These are phyloP conservation scores for Leccinum ochraceum DNA, from an alignment of 768 basidiomycete species.

Conservation along the genomic window DNA sequence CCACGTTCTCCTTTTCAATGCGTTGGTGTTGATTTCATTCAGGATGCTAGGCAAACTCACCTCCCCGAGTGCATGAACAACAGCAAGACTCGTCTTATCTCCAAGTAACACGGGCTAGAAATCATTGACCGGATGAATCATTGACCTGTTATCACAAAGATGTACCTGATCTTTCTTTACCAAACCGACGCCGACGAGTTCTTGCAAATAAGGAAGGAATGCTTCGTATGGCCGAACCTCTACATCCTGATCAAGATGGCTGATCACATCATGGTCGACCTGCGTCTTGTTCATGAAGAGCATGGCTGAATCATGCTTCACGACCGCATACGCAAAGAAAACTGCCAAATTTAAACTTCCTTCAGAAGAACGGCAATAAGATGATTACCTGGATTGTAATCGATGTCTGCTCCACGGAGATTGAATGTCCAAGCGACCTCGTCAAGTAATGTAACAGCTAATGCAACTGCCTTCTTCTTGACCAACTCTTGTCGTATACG, in stretches of 20 bases:
- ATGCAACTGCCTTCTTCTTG: conserved; percentile 54
- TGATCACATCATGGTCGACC: conserved; percentile 40
- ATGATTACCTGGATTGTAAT: conserved; percentile 43
- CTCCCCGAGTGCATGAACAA: conserved; percentile 77
- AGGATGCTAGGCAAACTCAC: conserved; percentile 33
- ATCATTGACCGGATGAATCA: neutral
- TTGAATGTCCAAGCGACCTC: conserved; percentile 96
- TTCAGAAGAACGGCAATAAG: neutral
- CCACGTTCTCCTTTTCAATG: conserved; percentile 52
- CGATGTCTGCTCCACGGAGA: conserved; percentile 86
- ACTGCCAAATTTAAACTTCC: conserved; percentile 44
- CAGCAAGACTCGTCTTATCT: conserved; percentile 76
- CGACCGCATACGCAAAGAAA: conserved; percentile 89
- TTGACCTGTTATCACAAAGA: conserved; percentile 7
- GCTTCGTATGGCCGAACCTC: conserved; percentile 68
- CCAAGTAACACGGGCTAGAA: conserved; percentile 74
- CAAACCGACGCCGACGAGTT: conserved; percentile 40
- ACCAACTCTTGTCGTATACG: conserved; percentile 64
- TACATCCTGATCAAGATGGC: conserved; percentile 58
- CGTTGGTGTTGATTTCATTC: neutral
- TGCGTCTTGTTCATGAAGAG: conserved; percentile 69
- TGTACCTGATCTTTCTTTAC: conserved; percentile 35
- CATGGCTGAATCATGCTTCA: conserved; percentile 56
- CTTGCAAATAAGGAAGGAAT: conserved; percentile 65
- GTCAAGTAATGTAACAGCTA: conserved; percentile 87